Base-by-base conservation (phyloP, 2,329 filamentous ascomycete genomes). In the Monilinia fructigena region DNA sequence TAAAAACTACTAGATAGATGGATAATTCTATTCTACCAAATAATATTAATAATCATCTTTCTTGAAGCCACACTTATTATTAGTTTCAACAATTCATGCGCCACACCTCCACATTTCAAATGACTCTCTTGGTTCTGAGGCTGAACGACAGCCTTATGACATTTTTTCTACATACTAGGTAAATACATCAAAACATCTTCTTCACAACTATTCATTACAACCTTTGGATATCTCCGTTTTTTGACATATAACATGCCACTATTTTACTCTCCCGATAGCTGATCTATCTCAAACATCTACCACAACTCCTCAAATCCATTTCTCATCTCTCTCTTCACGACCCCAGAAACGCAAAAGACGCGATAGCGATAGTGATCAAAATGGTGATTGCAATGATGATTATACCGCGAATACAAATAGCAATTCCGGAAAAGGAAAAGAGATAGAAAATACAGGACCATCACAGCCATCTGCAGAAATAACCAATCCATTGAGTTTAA, bases 401-500 rank as follows among this genome's bases (percentile, higher is more conserved):
- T 38, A 38, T 20, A 60, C 47, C n/a, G 45, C 28, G 28, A 60
- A 60, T 35, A 60, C 45, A 26, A 26, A 38, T 23, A 38, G 7
- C 3, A 61, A 40, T 61, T 5, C 20, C 26, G 47, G 58, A 38
- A 61, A 38, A 0, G 28, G 58, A 12, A 61, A 20, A 6, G 28
- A 20, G 50, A 38, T 7, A 38, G 47, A 47, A 20, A 28, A 31
- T 58, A n/a, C 12, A 55, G 31, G 14, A 47, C 4, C 58, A 20
- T 61, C 45, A 20, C 11, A 54, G 20, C 38, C 26, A 26, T 53
- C 63, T 48, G 68, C 70, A 3, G 71, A 69, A 26, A 67, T 69
- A 18, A 76, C 84, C 74, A 86, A 86, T 72, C 84, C 85, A 1
- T 78, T 83, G 71, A 86, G 83, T 71, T 82, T 87, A 70, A 78